Percentiles rank a stretch among this genome's conserved stretches.
Evolutionary conservation across 257 asterid genomes (phyloP).

Genomic region (Solanum clarkiae): DNA sequence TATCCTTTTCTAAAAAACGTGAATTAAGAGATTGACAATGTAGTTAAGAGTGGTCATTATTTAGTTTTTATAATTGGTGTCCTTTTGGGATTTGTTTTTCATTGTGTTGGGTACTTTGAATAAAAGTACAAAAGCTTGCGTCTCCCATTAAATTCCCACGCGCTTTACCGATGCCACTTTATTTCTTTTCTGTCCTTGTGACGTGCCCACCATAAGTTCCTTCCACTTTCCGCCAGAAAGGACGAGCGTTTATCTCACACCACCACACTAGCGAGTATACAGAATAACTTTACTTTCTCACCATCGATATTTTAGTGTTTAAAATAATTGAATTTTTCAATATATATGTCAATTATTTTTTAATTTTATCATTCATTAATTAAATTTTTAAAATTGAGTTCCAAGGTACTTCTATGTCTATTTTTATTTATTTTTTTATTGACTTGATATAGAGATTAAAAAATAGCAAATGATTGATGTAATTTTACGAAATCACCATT

Average conservation of each 20-base stretch:
- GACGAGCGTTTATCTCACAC: background rate
- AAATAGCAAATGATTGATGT: no score
- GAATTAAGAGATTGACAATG: background rate
- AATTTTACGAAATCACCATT: no score
- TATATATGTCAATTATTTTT: no score
- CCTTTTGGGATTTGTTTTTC: background rate
- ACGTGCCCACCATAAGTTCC: slow-evolving; percentile 7
- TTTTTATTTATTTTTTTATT: no score
- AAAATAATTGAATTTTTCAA: no score
- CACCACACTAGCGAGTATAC: background rate
- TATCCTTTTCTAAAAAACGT: background rate
- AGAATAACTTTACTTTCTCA: no score
- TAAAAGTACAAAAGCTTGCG: background rate
- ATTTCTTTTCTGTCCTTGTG: background rate
- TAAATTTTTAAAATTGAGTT: no score
- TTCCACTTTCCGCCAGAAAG: background rate
- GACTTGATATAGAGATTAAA: no score
- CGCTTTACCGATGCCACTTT: background rate
- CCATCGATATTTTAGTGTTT: rapidly evolving
- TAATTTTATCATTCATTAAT: no score
- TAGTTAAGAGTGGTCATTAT: background rate
- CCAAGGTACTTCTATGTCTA: no score
- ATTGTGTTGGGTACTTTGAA: background rate
- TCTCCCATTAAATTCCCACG: background rate
- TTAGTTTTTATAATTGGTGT: background rate